A percentile compares a stretch with the other conserved stretches of the same genome.
phyloP scores from a whole-genome alignment of 495 filamentous ascomycete species.

The Polyplosphaeria fusca region DNA sequence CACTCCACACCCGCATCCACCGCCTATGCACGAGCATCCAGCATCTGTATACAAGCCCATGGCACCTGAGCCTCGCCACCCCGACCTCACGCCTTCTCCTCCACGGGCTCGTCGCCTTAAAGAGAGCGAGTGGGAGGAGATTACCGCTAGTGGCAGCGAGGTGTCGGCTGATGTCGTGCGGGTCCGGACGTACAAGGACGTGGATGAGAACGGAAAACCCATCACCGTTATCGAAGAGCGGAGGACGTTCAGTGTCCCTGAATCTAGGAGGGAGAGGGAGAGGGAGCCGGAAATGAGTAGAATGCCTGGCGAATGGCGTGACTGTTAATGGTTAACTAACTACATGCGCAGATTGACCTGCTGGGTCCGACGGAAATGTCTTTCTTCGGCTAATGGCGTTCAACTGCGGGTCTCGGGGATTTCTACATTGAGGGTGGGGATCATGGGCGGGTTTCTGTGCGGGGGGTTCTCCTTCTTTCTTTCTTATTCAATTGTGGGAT shows the following conservation, averaged over 20 bases:
- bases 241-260: not conserved
- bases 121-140: slow-evolving; percentile 13
- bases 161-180: slow-evolving; percentile 11
- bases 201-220: slow-evolving; percentile 24
- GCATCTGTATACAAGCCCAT: not conserved
- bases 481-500: no score
- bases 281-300: no score
- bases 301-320: no score
- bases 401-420: no score
- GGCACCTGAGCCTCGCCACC: not conserved
- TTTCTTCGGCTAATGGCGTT: no score
- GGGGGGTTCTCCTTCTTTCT: no score
- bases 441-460: no score
- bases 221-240: slow-evolving; percentile 23
- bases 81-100: not conserved
- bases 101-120: not conserved
- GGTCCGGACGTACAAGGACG: slow-evolving; percentile 10
- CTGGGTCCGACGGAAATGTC: no score
- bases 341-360: no score
- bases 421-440: no score
- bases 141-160: slow-evolving; percentile 14
- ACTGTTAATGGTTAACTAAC: no score
- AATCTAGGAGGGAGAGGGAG: not conserved
- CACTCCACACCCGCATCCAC: slow-evolving; percentile 3
- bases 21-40: not conserved